Evolutionary conservation across 768 basidiomycete genomes (phyloP).

Genomic region (Xerocomus potaroensis): DNA sequence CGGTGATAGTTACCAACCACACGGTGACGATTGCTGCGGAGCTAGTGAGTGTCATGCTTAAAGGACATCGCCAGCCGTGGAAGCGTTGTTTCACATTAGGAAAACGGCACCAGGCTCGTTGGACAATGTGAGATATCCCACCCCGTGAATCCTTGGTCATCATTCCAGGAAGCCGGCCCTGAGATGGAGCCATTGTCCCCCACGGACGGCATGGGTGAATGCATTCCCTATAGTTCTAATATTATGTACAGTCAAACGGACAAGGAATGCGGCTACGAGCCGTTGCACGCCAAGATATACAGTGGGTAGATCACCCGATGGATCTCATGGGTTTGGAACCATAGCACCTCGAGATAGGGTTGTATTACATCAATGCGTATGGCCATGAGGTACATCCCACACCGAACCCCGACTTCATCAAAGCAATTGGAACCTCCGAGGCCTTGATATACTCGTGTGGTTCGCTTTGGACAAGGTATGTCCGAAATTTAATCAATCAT

Average conservation of each 20-base stretch:
- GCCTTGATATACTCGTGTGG: constrained; percentile 89
- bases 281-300: constrained; percentile 56
- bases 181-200: constrained; percentile 42
- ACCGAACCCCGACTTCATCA: constrained; percentile 78
- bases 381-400: constrained; percentile 89
- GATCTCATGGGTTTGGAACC: constrained; percentile 8
- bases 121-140: constrained; percentile 96
- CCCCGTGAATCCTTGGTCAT: constrained; percentile 45
- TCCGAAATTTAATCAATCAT: constrained; percentile 1
- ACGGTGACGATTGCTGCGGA: constrained; percentile 95
- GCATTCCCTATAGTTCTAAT: constrained; percentile 48
- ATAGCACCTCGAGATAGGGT: constrained; percentile 38
- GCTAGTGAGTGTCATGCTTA: constrained; percentile 49
- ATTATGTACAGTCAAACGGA: constrained; percentile 56
- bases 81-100: constrained; percentile 39
- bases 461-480: constrained; percentile 89
- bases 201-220: constrained; percentile 51
- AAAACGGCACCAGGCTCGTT: constrained; percentile 71
- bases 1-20: constrained; percentile 90
- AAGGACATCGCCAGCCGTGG: constrained; percentile 38
- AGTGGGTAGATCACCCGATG: constrained; percentile 43
- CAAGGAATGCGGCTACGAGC: constrained; percentile 49
- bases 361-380: constrained; percentile 89
- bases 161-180: constrained; percentile 26
- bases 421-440: constrained; percentile 54